Conservation (phyloP, 306 rosid species). For the Trichosanthes cucumerina region DNA sequence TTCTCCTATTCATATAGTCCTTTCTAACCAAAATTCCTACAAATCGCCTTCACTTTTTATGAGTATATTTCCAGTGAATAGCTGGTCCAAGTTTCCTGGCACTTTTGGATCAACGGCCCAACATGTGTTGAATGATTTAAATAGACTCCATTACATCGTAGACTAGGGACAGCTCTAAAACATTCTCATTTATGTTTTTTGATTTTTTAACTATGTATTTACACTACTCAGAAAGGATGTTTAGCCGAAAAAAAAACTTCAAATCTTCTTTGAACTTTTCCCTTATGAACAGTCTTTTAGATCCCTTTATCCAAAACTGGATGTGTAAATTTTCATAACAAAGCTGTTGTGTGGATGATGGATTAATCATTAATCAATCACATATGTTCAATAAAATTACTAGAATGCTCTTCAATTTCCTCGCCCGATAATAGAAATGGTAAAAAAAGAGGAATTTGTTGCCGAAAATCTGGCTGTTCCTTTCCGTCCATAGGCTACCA, state of each 20-base stretch:
- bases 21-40: neutral
- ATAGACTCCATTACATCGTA: neutral
- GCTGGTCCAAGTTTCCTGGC: neutral
- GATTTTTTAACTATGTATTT: neutral
- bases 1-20: neutral
- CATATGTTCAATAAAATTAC: neutral
- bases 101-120: neutral
- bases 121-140: neutral
- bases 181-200: neutral
- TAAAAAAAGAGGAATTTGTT: neutral
- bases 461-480: neutral
- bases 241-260: neutral
- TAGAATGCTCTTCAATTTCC: neutral
- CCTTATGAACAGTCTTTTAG: neutral
- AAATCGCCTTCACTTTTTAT: neutral
- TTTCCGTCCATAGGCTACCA: neutral
- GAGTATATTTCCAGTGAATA: neutral
- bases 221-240: neutral
- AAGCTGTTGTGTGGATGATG: neutral
- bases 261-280: neutral
- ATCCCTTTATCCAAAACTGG: neutral
- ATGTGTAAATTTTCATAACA: neutral
- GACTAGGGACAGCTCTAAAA: neutral
- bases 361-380: neutral
- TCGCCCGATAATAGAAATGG: no score